Evolutionary conservation across 805 yeast species (phyloP), one percentile per base, ranked within the genome.

Genomic region (Komagataella mondaviorum): DNA sequence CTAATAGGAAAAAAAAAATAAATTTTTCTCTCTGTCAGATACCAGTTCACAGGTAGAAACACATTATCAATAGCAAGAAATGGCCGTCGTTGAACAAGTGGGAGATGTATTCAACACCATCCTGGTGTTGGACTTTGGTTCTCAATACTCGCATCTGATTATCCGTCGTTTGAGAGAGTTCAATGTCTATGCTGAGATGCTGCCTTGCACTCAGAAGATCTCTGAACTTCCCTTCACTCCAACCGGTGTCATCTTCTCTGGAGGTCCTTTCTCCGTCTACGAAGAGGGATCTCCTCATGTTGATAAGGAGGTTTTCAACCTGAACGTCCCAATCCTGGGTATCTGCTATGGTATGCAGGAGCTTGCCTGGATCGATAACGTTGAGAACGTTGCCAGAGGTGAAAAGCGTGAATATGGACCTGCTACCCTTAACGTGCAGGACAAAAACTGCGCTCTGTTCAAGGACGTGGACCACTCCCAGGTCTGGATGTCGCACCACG

Each of bases 401-500:
- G 96, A 88, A 63, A 90, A 91, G 77, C 83, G 98, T 71, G 99
- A 93, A 73, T 93, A 91, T 65, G 99, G 99, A 55, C 96, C 96
- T 49, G 96, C 99, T 55, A 81, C 86, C 53, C 76, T 93, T 66
- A 76, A 81, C 59, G 95, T 88, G 52, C 73, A 77, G 60, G 93
- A 88, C 64, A 56, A 70, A 46, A 52, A 69, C 18, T 80, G 88
- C 67, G 81, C 86, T 18, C 74, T 93, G 56, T 93, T 93, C 71
- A 75, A 81, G 56, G 96, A 84, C 55, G 88, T 93, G 60, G 95
- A 89, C 69, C 85, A 93, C 73, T 88, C 95, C 54, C 90, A 85
- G 67, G 97, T 93, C 55, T 93, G 99, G 99, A 93, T 93, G 99
- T 90, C 98, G 49, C 99, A 93, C 70, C 96, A 96, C 64, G 99